A percentile compares a stretch with the other conserved stretches of the same genome.
Evolutionary conservation across 2,329 filamentous ascomycete species (phyloP).

Genomic region (Xylaria sp.): DNA sequence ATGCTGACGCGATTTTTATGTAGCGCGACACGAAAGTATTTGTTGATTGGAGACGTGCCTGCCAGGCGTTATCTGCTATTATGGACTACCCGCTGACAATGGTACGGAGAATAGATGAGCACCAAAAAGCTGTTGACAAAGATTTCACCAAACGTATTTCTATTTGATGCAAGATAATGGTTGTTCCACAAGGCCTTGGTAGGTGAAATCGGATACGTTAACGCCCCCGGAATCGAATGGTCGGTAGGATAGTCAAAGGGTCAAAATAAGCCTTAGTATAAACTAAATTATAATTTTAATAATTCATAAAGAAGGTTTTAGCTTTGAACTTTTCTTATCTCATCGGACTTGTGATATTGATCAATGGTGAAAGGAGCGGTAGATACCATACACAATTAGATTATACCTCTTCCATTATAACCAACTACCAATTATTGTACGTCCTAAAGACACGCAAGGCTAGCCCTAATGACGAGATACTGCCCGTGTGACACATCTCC

Average conservation of each 20-base stretch:
- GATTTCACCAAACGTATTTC: too few relatives aligned
- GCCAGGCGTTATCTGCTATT: too few relatives aligned
- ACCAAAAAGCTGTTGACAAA: not conserved
- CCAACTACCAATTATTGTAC: not conserved
- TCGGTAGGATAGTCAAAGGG: not conserved
- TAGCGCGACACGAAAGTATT: not conserved
- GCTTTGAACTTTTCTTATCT: too few relatives aligned
- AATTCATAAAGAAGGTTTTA: too few relatives aligned
- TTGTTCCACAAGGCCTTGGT: not conserved
- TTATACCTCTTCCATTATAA: not conserved
- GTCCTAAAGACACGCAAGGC: slow-evolving; percentile 26
- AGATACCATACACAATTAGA: not conserved
- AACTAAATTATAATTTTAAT: too few relatives aligned
- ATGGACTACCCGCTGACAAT: not conserved
- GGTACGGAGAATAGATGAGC: not conserved
- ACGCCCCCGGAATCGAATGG: not conserved
- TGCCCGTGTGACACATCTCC: not conserved
- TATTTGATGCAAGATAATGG: too few relatives aligned
- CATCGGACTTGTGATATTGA: not conserved
- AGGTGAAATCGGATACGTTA: not conserved
- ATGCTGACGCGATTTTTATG: not conserved
- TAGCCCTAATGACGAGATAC: not conserved
- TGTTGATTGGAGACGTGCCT: too few relatives aligned
- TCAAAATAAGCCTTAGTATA: too few relatives aligned
- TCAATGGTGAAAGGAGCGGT: not conserved